Percentiles rank a stretch among this genome's conserved stretches.
Evolutionary conservation across 345 rosid genomes (phyloP).

Genomic region (Physaria fendleri): DNA sequence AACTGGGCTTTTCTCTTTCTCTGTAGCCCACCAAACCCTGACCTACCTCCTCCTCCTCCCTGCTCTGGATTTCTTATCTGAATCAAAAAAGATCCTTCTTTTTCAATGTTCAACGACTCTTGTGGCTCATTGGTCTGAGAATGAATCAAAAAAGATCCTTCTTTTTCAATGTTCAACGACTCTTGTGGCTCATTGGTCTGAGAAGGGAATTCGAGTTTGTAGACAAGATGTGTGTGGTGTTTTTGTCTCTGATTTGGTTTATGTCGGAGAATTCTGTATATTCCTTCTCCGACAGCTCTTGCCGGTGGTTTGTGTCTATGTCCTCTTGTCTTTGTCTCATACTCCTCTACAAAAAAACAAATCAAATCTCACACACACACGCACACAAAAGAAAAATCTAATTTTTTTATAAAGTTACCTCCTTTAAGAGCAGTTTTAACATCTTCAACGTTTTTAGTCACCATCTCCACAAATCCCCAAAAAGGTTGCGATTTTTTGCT

Average conservation of each 20-base stretch:
- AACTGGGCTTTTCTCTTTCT: conserved; percentile 57
- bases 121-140: conserved; percentile 44
- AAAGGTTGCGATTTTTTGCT: conserved; percentile 47
- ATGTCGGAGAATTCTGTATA: conserved; percentile 66
- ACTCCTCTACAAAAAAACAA: conserved; percentile 42
- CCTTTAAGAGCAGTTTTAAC: conserved; percentile 51
- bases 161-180: conserved; percentile 51
- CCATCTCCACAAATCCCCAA: conserved; percentile 78
- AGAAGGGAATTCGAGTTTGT: conserved; percentile 60
- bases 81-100: conserved; percentile 59
- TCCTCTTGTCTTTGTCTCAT: conserved; percentile 59
- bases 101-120: conserved; percentile 57
- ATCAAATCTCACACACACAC: background rate
- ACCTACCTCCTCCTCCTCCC: conserved; percentile 17
- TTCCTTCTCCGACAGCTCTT: conserved; percentile 67
- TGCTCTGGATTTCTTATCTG: conserved; percentile 64
- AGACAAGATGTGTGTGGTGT: conserved; percentile 63
- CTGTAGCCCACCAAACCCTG: conserved; percentile 44
- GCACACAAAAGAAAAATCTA: no score
- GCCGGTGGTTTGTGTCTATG: conserved; percentile 43
- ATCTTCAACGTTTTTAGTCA: conserved; percentile 49
- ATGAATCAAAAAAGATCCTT: conserved; percentile 68
- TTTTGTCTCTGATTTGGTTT: conserved; percentile 29
- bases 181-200: conserved; percentile 51
- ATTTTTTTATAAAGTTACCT: no score